Base-by-base conservation (phyloP, 2,329 filamentous ascomycete genomes). In the Drechslerella stenobrocha region DNA sequence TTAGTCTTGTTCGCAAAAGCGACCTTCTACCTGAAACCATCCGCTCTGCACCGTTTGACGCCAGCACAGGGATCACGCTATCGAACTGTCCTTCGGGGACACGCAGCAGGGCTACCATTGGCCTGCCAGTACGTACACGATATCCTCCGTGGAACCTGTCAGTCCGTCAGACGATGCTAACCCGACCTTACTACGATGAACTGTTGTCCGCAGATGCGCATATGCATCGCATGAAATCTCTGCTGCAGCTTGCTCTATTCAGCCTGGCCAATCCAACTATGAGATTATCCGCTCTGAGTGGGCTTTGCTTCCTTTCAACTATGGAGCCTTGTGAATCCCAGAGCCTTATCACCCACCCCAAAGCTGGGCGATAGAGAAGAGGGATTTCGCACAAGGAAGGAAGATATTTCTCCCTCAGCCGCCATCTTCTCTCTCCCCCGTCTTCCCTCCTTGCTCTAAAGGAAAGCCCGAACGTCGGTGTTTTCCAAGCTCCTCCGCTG, bases 21-120 rank as follows among this genome's bases (percentile, higher is more conserved):
- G 34, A 18, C 44, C 42, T 35, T 52, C 32, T 35, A 53, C 35
- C 40, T 22, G 24, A 28, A 55, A 56, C 52, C 35, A 37, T 46
- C 59, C 59, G 46, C 51, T 52, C 5, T 64, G 59, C 59, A 64
- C 59, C 35, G 59, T 64, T 64, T 64, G 59, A 64, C 59, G 45
- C 51, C 28, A 11, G 28, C 28, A 30, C 28, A 30, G 11, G 28
- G 28, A 30, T 30, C 37, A 24, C 20, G 42, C 45, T 37, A 30
- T 30, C 5, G 28, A 30, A 30, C 24, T 7, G 28, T 45, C 20
- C 8, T 55, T 24, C 32, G 18, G 40, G 46, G 51, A 44, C 59
- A 64, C 18, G 51, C 46, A 64, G 56, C 45, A 46, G 28, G 46
- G 59, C 46, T 64, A 52, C 51, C 50, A 37, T 56, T 35, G 59